Conservation (phyloP, 176 grass and related monocot genomes). For the Oryza coarctata region DNA sequence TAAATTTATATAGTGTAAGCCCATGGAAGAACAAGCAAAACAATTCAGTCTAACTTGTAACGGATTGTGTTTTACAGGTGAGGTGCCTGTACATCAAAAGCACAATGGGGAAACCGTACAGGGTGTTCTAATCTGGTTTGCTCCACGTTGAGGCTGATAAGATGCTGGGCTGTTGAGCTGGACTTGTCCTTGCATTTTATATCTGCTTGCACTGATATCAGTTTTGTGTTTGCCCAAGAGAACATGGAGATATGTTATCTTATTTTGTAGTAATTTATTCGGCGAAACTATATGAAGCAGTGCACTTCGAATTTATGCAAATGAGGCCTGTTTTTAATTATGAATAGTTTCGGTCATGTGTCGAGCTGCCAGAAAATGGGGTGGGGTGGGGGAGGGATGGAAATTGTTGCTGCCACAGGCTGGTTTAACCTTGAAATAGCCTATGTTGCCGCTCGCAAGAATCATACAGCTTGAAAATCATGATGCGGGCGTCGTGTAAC, state of each 20-base stretch:
- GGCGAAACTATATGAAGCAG: too few relatives aligned
- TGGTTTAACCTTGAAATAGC: too few relatives aligned
- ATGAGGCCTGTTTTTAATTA: not conserved
- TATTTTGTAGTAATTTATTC: not conserved
- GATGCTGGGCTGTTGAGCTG: not conserved
- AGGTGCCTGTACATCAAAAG: not conserved
- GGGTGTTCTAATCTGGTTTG: not conserved
- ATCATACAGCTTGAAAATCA: too few relatives aligned
- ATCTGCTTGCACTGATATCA: slow-evolving; percentile 24
- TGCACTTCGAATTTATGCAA: not conserved
- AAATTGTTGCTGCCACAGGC: too few relatives aligned
- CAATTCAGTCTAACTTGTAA: not conserved
- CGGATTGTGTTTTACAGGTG: not conserved
- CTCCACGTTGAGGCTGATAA: slow-evolving; percentile 17
- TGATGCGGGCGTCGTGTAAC: too few relatives aligned
- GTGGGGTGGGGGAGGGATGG: too few relatives aligned
- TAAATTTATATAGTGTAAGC: too few relatives aligned
- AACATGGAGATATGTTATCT: slow-evolving; percentile 4
- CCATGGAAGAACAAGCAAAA: too few relatives aligned
- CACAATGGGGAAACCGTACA: not conserved
- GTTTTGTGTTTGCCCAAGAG: slow-evolving; percentile 13
- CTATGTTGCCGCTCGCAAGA: too few relatives aligned
- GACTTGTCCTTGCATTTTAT: slow-evolving; percentile 25
- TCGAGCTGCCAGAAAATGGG: not conserved
- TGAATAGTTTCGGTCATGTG: not conserved